These are phyloP conservation scores for Pseudonitzschia delicatissima DNA, from an alignment of 108 stramenopile genomes.

Conservation along the genomic window DNA sequence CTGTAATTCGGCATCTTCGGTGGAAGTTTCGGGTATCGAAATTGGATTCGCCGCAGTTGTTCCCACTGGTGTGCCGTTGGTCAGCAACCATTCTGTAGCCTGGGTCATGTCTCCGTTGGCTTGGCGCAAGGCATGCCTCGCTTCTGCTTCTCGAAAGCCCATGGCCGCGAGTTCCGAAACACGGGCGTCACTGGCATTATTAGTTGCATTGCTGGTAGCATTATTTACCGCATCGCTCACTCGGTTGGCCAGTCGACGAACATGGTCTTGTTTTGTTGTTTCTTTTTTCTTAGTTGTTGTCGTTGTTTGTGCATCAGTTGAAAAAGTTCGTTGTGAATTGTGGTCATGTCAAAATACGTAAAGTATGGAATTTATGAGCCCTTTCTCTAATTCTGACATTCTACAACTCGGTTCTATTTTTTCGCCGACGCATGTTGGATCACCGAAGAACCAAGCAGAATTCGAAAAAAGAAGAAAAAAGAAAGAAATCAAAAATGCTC, in stretches of 20 bases:
- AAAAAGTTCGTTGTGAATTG: not conserved
- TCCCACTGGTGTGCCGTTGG: slow-evolving; percentile 8
- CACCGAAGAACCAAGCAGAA: not conserved
- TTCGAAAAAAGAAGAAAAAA: not conserved
- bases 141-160: slow-evolving; percentile 65
- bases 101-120: slow-evolving; percentile 62
- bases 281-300: not conserved
- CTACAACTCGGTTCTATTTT: not conserved
- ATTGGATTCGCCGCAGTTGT: not conserved
- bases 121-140: slow-evolving; percentile 54
- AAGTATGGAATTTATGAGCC: no score
- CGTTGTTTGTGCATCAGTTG: not conserved
- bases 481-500: not conserved
- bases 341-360: no score
- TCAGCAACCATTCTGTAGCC: slow-evolving; percentile 64
- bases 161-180: slow-evolving; percentile 43
- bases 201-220: slow-evolving; percentile 26
- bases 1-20: slow-evolving; percentile 34
- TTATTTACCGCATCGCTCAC: slow-evolving; percentile 33
- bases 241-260: slow-evolving; percentile 49
- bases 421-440: not conserved
- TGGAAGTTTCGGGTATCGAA: slow-evolving; percentile 5
- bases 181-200: not conserved
- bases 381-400: no score
- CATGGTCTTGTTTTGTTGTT: slow-evolving; percentile 10